These are phyloP conservation scores for Russula emetica DNA, from an alignment of 768 basidiomycete species.

Conservation along the genomic window DNA sequence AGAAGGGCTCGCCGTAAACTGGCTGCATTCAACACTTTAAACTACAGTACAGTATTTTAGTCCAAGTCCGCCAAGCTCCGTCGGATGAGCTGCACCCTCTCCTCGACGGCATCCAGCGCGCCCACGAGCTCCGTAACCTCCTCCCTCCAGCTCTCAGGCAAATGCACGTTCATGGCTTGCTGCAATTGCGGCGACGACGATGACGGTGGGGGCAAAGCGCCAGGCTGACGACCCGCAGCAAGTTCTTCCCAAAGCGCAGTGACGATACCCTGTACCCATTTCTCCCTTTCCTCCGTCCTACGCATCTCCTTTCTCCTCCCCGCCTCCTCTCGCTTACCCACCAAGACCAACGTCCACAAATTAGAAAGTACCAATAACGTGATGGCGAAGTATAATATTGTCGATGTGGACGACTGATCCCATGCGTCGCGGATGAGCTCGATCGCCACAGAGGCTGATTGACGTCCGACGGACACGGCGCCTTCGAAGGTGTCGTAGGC, in stretches of 20 bases:
- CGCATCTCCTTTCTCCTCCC: slow-evolving; percentile 45
- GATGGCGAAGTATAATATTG: slow-evolving; percentile 71
- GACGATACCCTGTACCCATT: slow-evolving; percentile 70
- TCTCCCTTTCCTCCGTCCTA: slow-evolving; percentile 63
- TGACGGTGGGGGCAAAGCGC: not conserved
- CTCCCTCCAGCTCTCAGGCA: slow-evolving; percentile 26
- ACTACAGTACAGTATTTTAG: not conserved
- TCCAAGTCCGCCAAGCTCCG: slow-evolving; percentile 18
- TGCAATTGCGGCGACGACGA: not conserved
- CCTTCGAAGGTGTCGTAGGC: slow-evolving; percentile 84
- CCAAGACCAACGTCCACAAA: slow-evolving; percentile 56
- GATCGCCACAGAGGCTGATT: slow-evolving; percentile 65
- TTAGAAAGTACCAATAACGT: slow-evolving; percentile 72
- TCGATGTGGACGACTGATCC: slow-evolving; percentile 70
- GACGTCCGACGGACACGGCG: slow-evolving; percentile 62
- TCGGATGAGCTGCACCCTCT: slow-evolving; percentile 20
- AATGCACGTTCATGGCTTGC: not conserved
- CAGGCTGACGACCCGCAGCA: slow-evolving; percentile 41
- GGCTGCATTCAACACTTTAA: not conserved
- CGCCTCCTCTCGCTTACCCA: slow-evolving; percentile 46
- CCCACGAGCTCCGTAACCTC: slow-evolving; percentile 19
- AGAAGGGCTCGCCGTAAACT: too few relatives aligned
- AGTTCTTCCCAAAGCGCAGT: slow-evolving; percentile 71
- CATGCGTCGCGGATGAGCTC: slow-evolving; percentile 76
- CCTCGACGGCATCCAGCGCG: slow-evolving; percentile 21